These are phyloP conservation scores for Plenodomus biglobosus DNA, from an alignment of 2,329 filamentous ascomycete species.

Conservation along the genomic window DNA sequence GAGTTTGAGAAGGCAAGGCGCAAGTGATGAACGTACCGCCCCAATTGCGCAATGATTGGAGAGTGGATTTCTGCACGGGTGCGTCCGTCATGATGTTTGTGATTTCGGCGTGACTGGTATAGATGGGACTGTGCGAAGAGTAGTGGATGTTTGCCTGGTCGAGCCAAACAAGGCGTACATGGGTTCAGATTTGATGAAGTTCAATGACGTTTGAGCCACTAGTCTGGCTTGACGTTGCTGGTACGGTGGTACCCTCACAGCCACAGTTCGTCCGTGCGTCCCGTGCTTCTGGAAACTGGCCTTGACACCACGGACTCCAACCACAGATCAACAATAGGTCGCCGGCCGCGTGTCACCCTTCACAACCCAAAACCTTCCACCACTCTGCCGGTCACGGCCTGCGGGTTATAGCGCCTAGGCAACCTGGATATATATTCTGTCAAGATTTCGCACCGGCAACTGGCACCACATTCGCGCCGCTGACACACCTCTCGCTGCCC, in stretches of 20 bases:
- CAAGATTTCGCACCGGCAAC: neutral
- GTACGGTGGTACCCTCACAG: no score
- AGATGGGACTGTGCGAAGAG: neutral
- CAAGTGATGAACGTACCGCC: conserved; percentile 49
- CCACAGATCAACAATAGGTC: neutral
- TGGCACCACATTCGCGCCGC: conserved; percentile 1
- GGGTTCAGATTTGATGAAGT: conserved; percentile 18
- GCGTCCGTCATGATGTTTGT: conserved; percentile 43
- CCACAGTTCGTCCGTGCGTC: conserved; percentile 14
- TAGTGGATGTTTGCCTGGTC: neutral
- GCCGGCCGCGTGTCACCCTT: neutral
- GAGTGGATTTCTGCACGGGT: conserved; percentile 41
- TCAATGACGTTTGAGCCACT: conserved; percentile 28
- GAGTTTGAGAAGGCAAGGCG: neutral
- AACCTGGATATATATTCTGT: neutral
- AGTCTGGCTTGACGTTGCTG: neutral
- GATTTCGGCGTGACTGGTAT: neutral
- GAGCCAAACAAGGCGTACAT: conserved; percentile 3
- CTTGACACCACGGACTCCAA: conserved; percentile 10
- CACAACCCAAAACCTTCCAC: neutral
- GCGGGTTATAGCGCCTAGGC: neutral
- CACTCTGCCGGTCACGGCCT: neutral
- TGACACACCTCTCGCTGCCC: conserved; percentile 8
- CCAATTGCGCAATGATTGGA: conserved; percentile 54
- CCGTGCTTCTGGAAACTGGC: conserved; percentile 32